Evolutionary conservation across 1,139 yeast genomes (phyloP).

Genomic region (Taphrina betulina): DNA sequence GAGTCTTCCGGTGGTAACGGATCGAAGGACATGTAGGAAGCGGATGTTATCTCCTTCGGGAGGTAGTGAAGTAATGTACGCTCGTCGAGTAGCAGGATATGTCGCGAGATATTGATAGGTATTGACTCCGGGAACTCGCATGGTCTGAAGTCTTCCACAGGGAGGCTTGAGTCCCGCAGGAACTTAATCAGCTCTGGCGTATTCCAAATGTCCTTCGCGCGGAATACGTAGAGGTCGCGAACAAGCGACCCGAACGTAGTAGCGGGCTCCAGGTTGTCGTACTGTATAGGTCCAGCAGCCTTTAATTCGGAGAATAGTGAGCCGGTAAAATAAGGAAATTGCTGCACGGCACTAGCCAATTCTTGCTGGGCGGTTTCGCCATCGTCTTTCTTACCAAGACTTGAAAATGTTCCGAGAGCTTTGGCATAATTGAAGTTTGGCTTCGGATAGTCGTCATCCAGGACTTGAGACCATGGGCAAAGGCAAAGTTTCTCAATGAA

Average conservation of each 20-base stretch:
- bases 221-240: conserved; percentile 40
- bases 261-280: conserved; percentile 35
- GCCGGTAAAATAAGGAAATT: conserved; percentile 62
- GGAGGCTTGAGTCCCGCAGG: conserved; percentile 35
- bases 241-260: conserved; percentile 38
- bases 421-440: conserved; percentile 71
- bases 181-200: conserved; percentile 37
- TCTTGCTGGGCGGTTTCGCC: conserved; percentile 51
- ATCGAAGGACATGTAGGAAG: conserved; percentile 31
- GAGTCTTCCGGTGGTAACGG: conserved; percentile 35
- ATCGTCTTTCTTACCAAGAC: conserved; percentile 44
- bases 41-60: conserved; percentile 20
- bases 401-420: conserved; percentile 52
- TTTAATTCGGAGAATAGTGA: conserved; percentile 52
- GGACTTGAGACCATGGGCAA: conserved; percentile 37
- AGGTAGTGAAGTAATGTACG: conserved; percentile 27
- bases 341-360: conserved; percentile 53
- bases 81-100: conserved; percentile 40
- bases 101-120: conserved; percentile 40
- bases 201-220: conserved; percentile 41
- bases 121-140: conserved; percentile 36
- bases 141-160: conserved; percentile 34
- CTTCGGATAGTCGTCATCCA: conserved; percentile 51
- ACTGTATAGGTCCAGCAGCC: conserved; percentile 35
- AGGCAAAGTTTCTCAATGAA: conserved; percentile 57